phyloP scores from a whole-genome alignment of 202 grass and related monocot genomes.

The Miscanthus sacchariflorus region DNA sequence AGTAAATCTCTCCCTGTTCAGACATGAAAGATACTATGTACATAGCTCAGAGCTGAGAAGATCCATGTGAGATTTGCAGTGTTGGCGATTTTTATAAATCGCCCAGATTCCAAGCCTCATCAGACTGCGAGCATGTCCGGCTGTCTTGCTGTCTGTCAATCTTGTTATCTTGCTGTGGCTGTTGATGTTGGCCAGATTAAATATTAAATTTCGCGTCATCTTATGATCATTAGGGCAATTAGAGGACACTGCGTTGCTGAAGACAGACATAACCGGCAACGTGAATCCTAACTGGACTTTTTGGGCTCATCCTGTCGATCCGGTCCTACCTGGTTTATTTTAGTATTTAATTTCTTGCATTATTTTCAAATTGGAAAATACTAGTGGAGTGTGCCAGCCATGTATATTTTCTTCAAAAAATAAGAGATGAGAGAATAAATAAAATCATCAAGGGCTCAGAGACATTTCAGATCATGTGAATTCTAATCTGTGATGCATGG shows the following conservation, averaged over 20 bases:
- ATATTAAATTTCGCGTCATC: slow-evolving; percentile 35
- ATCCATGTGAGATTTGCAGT: slow-evolving; percentile 47
- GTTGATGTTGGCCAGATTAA: slow-evolving; percentile 45
- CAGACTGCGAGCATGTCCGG: slow-evolving; percentile 43
- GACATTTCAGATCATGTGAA: background rate
- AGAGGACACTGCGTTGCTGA: slow-evolving; percentile 31
- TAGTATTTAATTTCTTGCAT: background rate
- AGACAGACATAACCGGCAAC: slow-evolving; percentile 44
- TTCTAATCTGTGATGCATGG: background rate
- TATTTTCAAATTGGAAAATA: slow-evolving; percentile 13
- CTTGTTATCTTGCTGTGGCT: slow-evolving; percentile 55
- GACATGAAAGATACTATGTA: background rate
- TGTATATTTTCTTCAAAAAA: background rate
- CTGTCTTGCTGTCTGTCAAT: slow-evolving; percentile 57
- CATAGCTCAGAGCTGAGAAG: slow-evolving; percentile 40
- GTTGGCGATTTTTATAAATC: slow-evolving; percentile 22
- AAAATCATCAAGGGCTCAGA: background rate
- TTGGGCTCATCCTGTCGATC: slow-evolving; percentile 51
- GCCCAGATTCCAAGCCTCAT: slow-evolving; percentile 55
- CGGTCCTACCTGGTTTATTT: slow-evolving; percentile 1
- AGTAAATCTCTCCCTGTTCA: background rate
- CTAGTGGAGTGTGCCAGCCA: background rate
- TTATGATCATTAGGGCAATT: slow-evolving; percentile 48
- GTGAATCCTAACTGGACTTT: slow-evolving; percentile 41
- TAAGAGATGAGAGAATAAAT: background rate